Evolutionary conservation across 2,329 filamentous ascomycete species (phyloP), one percentile per base, ranked within the genome.

Genomic region (Sclerotinia nivalis): DNA sequence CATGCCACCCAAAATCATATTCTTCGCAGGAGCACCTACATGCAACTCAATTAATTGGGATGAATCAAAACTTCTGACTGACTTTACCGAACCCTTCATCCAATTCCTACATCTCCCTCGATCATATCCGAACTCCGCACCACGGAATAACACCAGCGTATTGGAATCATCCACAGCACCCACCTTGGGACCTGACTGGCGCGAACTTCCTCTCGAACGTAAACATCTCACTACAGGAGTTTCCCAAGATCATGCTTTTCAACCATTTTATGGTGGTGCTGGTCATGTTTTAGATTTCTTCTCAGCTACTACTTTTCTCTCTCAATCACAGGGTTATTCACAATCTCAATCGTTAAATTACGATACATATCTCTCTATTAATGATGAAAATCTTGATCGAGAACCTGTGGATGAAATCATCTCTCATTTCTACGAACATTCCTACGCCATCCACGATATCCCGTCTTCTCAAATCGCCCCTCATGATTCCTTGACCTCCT

Each of bases 361-460:
- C 15, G 40, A 69, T 50, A 45, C 56, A 15, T 18, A 69, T 13
- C 2, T 54, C 9, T 69, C 58, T 37, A 6, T 37, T 20, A 12
- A n/a, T 15, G 73, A 71, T 55, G 50, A 69, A 1, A 43, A 59
- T n/a, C 13, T 20, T 52, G 60, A 52, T 20, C 1, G 15, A 13
- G 68, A 73, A 69, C 73, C 73, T 13, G 62, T 73, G 50, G 73
- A 77, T 40, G 77, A 81, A 25, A 72, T 83, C 0, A 79, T 89
- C 4, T 85, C 87, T 4, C 85, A 89, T 69, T 96, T 96, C 78
- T 91, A 93, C 75, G 87, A 96, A 73, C 88, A 95, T 75, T 96
- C 93, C 0, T 85, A 96, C 62, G 86, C 88, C 2, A 81, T 90
- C 20, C 88, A 96, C 77, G 86, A 88, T 20, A 79, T 91, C 5